Evolutionary conservation across 2,329 filamentous ascomycete genomes (phyloP), one percentile per base, ranked within the genome.

Genomic region (Ophiostoma triangulosporum): DNA sequence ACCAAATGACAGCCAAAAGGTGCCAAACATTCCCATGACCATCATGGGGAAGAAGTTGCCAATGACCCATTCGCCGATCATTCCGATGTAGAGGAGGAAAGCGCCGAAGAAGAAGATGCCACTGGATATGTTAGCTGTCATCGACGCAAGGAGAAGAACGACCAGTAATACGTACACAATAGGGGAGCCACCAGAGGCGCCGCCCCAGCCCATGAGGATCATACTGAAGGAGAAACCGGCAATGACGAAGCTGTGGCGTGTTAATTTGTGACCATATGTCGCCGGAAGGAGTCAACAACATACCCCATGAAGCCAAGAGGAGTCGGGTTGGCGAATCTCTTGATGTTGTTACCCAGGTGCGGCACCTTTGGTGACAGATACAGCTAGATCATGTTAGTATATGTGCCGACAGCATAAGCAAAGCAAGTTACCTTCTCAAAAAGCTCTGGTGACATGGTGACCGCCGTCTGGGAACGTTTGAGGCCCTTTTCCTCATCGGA

Each of bases 41-140:
- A 75, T 73, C 73, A 76, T 76, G 3, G 69, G 64, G 57, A 73
- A 71, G 66, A 73, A 73, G 59, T 73, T 73, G 6, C 69, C 70
- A 68, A 73, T 71, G 46, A 77, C 69, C 73, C 73, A 77, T 57
- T 76, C 72, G 57, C 75, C 75, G 6, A 77, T 69, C 54, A 72
- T 70, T 29, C 69, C 65, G 8, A 54, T 3, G 15, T 51, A 48
- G 15, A 54, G 53, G 6, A 54, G 32, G 22, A 51, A 48, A 12
- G 53, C 53, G 14, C 53, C 53, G 40, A 54, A 54, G 33, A 54
- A 51, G 40, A 54, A 54, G 27, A 54, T 54, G 15, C 53, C 49
- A 11, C 46, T 54, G 14, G 11, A 3, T 11, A 17, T 11, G 26
- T 31, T 11, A 22, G 24, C n/a, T 0, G 35, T 11, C 3, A 29